Conservation (phyloP, 2,329 filamentous ascomycete genomes). For the Aspergillus ustus region DNA sequence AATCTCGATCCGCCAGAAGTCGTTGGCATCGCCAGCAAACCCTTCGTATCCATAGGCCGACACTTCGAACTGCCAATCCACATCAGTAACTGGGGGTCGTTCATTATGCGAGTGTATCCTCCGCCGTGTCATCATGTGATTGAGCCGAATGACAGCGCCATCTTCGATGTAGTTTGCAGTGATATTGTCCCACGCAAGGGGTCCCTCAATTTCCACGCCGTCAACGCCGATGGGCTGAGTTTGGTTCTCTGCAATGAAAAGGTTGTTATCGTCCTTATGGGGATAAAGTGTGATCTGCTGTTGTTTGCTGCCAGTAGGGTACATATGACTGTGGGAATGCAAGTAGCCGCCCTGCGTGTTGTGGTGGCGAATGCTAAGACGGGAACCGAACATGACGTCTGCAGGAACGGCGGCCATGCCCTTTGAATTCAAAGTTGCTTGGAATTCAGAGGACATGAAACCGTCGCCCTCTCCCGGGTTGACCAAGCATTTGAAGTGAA, state of each 20-base stretch:
- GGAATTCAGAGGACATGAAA: constrained; percentile 99
- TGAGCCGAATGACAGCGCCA: constrained; percentile 79
- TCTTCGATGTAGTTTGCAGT: constrained; percentile 74
- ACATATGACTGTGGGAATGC: constrained; percentile 97
- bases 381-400: constrained; percentile 87
- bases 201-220: constrained; percentile 75
- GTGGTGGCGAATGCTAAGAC: constrained; percentile 84
- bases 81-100: constrained; percentile 81
- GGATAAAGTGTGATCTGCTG: constrained; percentile 98
- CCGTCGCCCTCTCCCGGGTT: constrained; percentile 98
- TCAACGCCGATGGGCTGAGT: constrained; percentile 82
- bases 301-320: constrained; percentile 95
- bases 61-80: constrained; percentile 93
- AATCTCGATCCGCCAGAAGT: constrained; percentile 93
- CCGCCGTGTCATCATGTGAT: constrained; percentile 81
- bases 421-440: constrained; percentile 95
- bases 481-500: constrained; percentile 89
- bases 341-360: constrained; percentile 98
- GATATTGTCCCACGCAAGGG: constrained; percentile 79
- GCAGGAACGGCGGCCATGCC: constrained; percentile 93
- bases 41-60: constrained; percentile 97
- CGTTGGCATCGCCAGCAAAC: constrained; percentile 95
- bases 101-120: constrained; percentile 94
- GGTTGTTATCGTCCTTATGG: constrained; percentile 98
- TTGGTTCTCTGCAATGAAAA: constrained; percentile 93